Conservation (phyloP, 2,329 filamentous ascomycete genomes). For the Aureobasidium namibiae region DNA sequence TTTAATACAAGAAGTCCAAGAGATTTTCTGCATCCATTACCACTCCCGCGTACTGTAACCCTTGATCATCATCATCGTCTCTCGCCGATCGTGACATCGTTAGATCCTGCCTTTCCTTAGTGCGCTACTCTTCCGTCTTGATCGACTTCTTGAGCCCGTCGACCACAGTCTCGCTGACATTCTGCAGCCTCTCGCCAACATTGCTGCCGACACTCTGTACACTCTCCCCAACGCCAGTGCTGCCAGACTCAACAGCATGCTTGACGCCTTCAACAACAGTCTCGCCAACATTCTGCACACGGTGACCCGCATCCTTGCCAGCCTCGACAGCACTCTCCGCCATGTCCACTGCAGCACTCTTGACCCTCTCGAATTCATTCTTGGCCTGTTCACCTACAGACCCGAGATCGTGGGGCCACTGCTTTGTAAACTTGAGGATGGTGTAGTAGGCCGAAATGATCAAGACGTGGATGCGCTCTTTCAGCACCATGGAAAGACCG, state of each 20-base stretch:
- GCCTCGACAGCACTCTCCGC: conserved; percentile 12
- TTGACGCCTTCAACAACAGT: conserved; percentile 15
- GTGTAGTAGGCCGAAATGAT: conserved; percentile 67
- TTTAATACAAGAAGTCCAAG: not conserved
- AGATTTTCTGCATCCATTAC: not conserved
- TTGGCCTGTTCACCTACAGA: conserved; percentile 17
- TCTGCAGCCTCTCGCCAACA: conserved; percentile 23
- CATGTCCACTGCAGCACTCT: conserved; percentile 4
- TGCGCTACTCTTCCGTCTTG: not conserved
- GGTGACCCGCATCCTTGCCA: conserved; percentile 23
- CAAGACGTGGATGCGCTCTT: conserved; percentile 64
- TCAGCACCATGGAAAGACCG: conserved; percentile 79
- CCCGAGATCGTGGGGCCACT: conserved; percentile 34
- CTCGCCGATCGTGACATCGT: not conserved
- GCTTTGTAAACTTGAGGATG: conserved; percentile 41
- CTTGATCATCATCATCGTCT: not conserved
- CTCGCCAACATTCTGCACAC: conserved; percentile 23
- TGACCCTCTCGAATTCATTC: conserved; percentile 14
- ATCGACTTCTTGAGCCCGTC: conserved; percentile 20
- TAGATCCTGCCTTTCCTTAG: not conserved
- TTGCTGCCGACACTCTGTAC: conserved; percentile 13
- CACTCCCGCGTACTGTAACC: not conserved
- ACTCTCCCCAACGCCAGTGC: not conserved
- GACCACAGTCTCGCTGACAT: conserved; percentile 14
- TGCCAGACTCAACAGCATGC: not conserved